Base-by-base conservation (phyloP, 2,329 filamentous ascomycete genomes). In the Blumeria hordei region DNA sequence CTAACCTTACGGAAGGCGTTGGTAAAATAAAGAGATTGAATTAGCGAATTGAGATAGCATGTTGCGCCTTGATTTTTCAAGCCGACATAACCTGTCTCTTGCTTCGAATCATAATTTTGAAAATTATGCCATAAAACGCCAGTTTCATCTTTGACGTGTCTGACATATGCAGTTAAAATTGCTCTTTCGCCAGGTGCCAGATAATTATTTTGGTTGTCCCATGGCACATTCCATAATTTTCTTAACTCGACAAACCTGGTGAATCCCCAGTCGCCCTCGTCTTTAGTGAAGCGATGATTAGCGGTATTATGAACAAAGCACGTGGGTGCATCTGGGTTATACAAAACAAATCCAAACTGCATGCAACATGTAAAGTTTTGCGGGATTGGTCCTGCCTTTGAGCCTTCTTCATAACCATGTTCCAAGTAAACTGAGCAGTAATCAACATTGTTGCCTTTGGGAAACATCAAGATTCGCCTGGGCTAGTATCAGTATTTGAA, bases 181-280 rank as follows among this genome's bases (percentile, higher is more conserved):
- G 81, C 83, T 7, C 72, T 69, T 56, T 90, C 83, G 62, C 85
- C 78, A 64, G 93, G 85, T 16, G 88, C 76, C 60, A 93, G 74
- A 8, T 83, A 86, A 56, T 84, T 76, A 39, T 69, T 71, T 21
- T 72, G 71, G 21, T 79, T 77, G 56, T 92, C 84, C 77, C 83
- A 94, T 1, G 78, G 75, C 36, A 80, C 72, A 58, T 81, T 82
- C 65, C 95, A 94, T 67, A 96, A 82, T 63, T 80, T 83, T 55
- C 87, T 77, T 53, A 94, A 75, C 67, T 96, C 92, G 11, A 88
- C 80, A 65, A 96, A 98, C 55, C 90, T 75, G n/a, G 92, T 98
- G 67, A 98, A 98, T 1, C 92, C 92, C 92, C 92, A 98, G 64
- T 98, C 92, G 28, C 87, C 88, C 68, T 98, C 92, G 45, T 96